A percentile compares a stretch with the other conserved stretches of the same genome.
phyloP scores from a whole-genome alignment of 352 stramenopile species.

The Plasmopara viticola region DNA sequence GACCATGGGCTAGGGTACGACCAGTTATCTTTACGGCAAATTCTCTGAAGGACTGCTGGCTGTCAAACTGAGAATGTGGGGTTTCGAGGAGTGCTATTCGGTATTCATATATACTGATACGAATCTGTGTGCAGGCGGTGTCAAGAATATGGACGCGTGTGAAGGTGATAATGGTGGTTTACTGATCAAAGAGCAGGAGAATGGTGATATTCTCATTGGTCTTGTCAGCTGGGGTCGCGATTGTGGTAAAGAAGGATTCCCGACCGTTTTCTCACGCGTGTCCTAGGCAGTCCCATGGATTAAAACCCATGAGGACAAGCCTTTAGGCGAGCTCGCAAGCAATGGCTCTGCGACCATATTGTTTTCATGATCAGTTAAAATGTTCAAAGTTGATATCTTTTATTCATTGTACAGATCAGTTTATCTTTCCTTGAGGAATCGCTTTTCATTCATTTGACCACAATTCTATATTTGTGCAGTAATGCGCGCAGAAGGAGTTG shows the following conservation, averaged over 20 bases:
- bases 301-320: no score
- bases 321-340: no score
- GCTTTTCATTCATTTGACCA: no score
- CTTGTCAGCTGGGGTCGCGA: conserved; percentile 42
- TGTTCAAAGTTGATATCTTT: no score
- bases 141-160: conserved; percentile 30
- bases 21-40: background rate
- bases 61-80: no score
- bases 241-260: conserved; percentile 27
- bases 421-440: no score
- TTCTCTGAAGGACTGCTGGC: no score
- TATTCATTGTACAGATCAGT: no score
- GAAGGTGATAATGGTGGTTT: conserved; percentile 42
- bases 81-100: background rate
- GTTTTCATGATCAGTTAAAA: no score
- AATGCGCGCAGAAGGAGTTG: no score
- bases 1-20: background rate
- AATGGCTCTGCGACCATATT: no score
- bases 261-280: conserved; percentile 6
- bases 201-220: conserved; percentile 28
- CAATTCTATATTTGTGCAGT: no score
- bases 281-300: background rate
- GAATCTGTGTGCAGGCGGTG: conserved; percentile 40
- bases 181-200: conserved; percentile 21
- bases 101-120: conserved; percentile 4